Base-by-base conservation (phyloP, 768 basidiomycete species). In the Suillus tomentosus region DNA sequence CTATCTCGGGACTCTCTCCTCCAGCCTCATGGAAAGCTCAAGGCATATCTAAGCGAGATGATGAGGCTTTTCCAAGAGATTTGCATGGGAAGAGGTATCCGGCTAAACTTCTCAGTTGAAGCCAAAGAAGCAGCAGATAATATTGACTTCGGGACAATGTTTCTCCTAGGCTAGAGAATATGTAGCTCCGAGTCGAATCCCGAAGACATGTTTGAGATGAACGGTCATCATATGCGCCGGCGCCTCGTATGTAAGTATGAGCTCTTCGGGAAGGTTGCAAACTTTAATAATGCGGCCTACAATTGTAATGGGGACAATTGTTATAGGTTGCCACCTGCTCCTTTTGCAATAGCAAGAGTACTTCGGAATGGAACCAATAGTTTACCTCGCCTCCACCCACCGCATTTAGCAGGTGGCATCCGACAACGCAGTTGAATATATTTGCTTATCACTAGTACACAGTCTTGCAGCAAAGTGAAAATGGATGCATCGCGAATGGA, bases 11-110 rank as follows among this genome's bases (percentile, higher is more conserved):
- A 60, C 36, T n/a, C 62, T 14, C 62, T 14, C 51, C 39, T 24
- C 43, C 42, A 15, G 66, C 74, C 73, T 71, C 73, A 65, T 76
- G 74, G 73, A 70, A 70, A 64, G 61, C 68, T 68, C 70, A 62
- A 74, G 74, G 73, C 22, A 36, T 68, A 74, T 75, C 73, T 74
- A 72, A 39, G 63, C 73, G 72, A 72, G 68, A 72, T 68, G 61
- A 39, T 24, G 40, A 36, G 27, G 15, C 65, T 61, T 14, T 27
- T 55, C 36, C 58, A 63, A 47, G 42, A 54, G 43, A 55, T 54
- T 62, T 66, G 53, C 63, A 65, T 62, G 62, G 50, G 54, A 60
- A 39, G 24, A 48, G 42, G 36, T 40, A 47, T 63, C 62, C 37
- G 27, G 15, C 34, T 63, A 39, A 65, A 63, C 64, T 62, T 60